Percentiles rank a stretch among this genome's conserved stretches.
Conservation (phyloP, 352 stramenopile genomes). For the Aphanomyces astaci region DNA sequence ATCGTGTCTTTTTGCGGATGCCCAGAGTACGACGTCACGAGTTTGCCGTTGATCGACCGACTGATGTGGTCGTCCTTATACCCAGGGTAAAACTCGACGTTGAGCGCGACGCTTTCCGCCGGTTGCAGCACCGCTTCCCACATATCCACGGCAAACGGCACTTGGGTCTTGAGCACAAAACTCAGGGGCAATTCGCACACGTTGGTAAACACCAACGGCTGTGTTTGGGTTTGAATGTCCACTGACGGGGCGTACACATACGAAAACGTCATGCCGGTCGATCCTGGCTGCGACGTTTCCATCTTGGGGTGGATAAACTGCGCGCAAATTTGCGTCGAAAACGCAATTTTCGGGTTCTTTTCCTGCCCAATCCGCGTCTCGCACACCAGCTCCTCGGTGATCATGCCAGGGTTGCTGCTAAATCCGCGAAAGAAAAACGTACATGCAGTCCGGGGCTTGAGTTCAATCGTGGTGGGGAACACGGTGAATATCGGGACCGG, state of each 20-base stretch:
- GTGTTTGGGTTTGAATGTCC: constrained; percentile 51
- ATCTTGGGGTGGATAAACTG: constrained; percentile 89
- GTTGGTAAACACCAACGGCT: constrained; percentile 83
- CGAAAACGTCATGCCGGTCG: constrained; percentile 62
- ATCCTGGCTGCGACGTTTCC: constrained; percentile 51
- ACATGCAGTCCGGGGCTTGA: constrained; percentile 90
- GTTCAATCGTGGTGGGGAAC: constrained; percentile 84
- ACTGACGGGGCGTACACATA: constrained; percentile 80
- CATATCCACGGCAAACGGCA: constrained; percentile 88
- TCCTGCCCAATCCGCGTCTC: constrained; percentile 90
- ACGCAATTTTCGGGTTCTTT: constrained; percentile 81
- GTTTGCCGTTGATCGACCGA: constrained; percentile 77
- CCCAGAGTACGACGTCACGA: constrained; percentile 74
- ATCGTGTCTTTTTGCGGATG: constrained; percentile 89
- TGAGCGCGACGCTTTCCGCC: constrained; percentile 63
- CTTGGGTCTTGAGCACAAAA: constrained; percentile 85
- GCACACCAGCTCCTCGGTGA: constrained; percentile 84
- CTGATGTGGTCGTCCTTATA: constrained; percentile 88
- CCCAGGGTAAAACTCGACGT: constrained; percentile 90
- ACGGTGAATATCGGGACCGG: constrained; percentile 80
- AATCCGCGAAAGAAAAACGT: constrained; percentile 89
- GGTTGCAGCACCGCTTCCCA: constrained; percentile 85
- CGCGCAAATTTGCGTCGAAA: constrained; percentile 78
- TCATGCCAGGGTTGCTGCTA: constrained; percentile 43
- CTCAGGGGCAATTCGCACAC: constrained; percentile 79